Evolutionary conservation across 257 asterid species (phyloP).

Genomic region (Solanum dulcamara): DNA sequence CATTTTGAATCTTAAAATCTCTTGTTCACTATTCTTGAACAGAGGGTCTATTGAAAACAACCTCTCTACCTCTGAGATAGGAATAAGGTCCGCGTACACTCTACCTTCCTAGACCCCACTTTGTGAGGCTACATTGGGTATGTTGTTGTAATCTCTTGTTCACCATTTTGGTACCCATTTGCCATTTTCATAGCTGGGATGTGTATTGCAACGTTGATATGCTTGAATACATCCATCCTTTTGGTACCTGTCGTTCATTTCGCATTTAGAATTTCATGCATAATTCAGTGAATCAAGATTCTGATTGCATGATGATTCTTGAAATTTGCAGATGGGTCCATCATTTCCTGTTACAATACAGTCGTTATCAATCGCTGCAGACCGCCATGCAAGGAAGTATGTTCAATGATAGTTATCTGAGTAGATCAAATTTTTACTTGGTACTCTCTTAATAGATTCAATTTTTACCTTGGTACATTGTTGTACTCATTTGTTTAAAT

Average conservation of each 20-base stretch:
- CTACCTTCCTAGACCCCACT: neutral
- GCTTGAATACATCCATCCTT: neutral
- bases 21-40: neutral
- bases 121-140: neutral
- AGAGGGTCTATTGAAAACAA: neutral
- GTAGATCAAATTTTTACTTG: neutral
- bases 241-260: neutral
- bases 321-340: constrained; percentile 70
- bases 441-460: neutral
- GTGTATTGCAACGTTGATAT: neutral
- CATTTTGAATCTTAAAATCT: neutral
- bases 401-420: neutral
- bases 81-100: neutral
- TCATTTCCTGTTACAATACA: constrained; percentile 65
- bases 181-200: neutral
- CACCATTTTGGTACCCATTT: neutral
- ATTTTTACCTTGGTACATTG: neutral
- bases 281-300: neutral
- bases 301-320: constrained; percentile 3
- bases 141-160: neutral
- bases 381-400: constrained; percentile 52
- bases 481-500: neutral
- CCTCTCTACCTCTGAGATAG: neutral
- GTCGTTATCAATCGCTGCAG: constrained; percentile 79
- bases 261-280: neutral